Evolutionary conservation across 768 basidiomycete species (phyloP).

Genomic region (Lactarius deliciosus): DNA sequence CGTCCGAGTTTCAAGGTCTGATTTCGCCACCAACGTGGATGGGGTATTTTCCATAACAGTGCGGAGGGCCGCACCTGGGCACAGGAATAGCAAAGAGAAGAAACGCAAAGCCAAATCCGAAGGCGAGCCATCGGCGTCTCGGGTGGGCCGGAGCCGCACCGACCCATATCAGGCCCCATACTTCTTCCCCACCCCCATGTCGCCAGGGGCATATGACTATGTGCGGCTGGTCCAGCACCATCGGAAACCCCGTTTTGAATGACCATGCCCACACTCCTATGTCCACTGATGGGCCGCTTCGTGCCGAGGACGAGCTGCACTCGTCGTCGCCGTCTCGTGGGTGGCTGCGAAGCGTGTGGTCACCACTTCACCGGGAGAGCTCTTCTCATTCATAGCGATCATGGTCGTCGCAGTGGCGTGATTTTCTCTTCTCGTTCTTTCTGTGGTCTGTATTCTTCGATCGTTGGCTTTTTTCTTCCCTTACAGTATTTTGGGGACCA

Average conservation of each 20-base stretch:
- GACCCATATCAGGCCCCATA: slow-evolving; percentile 66
- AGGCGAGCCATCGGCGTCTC: neutral
- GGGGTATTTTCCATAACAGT: neutral
- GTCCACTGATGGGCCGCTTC: neutral
- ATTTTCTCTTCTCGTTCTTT: neutral
- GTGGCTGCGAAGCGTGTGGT: slow-evolving; percentile 2
- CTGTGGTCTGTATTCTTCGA: neutral
- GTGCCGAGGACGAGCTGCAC: neutral
- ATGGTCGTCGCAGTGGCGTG: no score
- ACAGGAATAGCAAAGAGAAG: neutral
- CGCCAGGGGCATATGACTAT: slow-evolving; percentile 39
- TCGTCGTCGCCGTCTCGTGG: neutral
- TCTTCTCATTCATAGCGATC: neutral
- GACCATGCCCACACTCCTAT: neutral
- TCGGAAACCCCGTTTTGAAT: slow-evolving; percentile 1
- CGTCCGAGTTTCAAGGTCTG: neutral
- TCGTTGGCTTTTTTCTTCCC: neutral
- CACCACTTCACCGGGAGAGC: slow-evolving; percentile 1
- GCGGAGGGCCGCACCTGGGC: slow-evolving; percentile 1
- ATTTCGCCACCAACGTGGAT: neutral
- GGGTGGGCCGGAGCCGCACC: slow-evolving; percentile 39
- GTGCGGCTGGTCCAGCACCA: slow-evolving; percentile 24
- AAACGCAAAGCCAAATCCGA: neutral
- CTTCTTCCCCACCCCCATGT: slow-evolving; percentile 53
- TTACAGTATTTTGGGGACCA: neutral